A percentile compares a stretch with the other conserved stretches of the same genome.
These are phyloP conservation scores for Pseudotsuga menziesii DNA, from an alignment of 75 land plant genomes.

Conservation along the genomic window DNA sequence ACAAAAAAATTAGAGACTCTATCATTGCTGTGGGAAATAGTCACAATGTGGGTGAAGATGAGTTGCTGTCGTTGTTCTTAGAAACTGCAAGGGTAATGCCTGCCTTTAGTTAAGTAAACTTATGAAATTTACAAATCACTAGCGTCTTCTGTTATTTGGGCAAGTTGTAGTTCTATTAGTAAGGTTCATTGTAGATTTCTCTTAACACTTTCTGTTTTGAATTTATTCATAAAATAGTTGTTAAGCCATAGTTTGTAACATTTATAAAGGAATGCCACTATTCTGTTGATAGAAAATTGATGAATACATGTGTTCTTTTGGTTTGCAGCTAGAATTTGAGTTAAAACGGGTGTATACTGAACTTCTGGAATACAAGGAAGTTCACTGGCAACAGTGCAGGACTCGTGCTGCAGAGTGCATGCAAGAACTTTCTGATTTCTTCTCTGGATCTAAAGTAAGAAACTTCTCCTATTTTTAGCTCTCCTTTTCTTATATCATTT, in stretches of 20 bases:
- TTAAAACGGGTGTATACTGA: slow-evolving; percentile 30
- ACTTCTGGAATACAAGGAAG: slow-evolving; percentile 30
- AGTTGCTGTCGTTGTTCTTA: slow-evolving; percentile 28
- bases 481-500: background rate
- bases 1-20: slow-evolving; percentile 31
- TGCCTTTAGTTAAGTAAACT: background rate
- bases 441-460: slow-evolving; percentile 37
- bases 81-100: slow-evolving; percentile 28
- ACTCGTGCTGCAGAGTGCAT: slow-evolving; percentile 37
- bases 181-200: background rate
- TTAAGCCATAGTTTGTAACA: background rate
- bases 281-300: slow-evolving; percentile 7
- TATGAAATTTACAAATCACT: background rate
- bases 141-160: background rate
- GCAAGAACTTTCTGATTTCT: slow-evolving; percentile 37
- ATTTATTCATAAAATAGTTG: background rate
- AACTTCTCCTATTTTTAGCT: background rate
- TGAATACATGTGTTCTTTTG: background rate
- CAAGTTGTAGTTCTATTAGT: background rate
- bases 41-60: slow-evolving; percentile 15
- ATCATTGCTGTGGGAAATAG: slow-evolving; percentile 17
- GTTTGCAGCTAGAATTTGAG: slow-evolving; percentile 34
- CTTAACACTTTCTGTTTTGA: background rate
- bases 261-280: background rate
- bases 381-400: slow-evolving; percentile 27